Evolutionary conservation across 2,329 filamentous ascomycete genomes (phyloP).

Genomic region (Diaporthe sp.): DNA sequence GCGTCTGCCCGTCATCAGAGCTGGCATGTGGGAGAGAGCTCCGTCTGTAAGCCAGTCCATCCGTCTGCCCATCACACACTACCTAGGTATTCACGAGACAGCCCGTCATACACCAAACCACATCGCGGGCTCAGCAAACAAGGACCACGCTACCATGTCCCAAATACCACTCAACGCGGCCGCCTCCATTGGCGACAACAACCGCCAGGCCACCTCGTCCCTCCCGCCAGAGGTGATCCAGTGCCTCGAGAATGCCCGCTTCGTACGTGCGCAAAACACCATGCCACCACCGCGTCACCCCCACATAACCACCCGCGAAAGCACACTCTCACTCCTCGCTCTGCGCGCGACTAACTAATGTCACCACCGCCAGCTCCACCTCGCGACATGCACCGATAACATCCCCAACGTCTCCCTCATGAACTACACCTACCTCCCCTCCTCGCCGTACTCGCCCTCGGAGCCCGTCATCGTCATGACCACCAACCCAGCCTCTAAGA

Average conservation of each 20-base stretch:
- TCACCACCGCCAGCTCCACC: constrained; percentile 78
- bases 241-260: constrained; percentile 94
- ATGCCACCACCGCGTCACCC: constrained; percentile 19
- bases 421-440: constrained; percentile 98
- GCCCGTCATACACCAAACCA: background rate
- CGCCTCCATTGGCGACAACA: constrained; percentile 79
- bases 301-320: constrained; percentile 14
- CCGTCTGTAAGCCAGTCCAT: background rate
- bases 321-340: background rate
- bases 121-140: constrained; percentile 21
- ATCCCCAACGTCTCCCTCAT: constrained; percentile 94
- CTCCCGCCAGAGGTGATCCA: constrained; percentile 89
- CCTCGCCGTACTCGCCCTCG: constrained; percentile 75
- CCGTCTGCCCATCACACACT: background rate
- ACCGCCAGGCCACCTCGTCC: constrained; percentile 76
- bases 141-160: constrained; percentile 58
- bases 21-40: background rate
- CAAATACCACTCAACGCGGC: constrained; percentile 82
- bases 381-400: constrained; percentile 89
- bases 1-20: constrained; percentile 6
- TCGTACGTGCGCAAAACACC: constrained; percentile 68
- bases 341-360: background rate
- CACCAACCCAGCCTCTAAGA: constrained; percentile 82
- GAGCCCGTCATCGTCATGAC: constrained; percentile 93
- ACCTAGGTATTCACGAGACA: background rate